These are phyloP conservation scores for Amanita phalloides DNA, from an alignment of 768 basidiomycete genomes.

Conservation along the genomic window DNA sequence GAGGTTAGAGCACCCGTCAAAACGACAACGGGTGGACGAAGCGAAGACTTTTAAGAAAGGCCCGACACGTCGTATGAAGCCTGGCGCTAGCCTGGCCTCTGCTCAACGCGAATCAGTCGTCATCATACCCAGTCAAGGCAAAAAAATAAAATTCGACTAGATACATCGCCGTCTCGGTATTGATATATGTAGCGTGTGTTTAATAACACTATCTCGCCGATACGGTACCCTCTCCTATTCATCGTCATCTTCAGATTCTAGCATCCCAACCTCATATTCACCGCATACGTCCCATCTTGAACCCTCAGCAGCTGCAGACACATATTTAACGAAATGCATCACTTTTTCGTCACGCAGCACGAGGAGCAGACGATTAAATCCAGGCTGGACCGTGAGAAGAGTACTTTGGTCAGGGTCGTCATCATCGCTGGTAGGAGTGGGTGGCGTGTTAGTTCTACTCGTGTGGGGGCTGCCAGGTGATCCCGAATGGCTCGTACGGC, in stretches of 20 bases:
- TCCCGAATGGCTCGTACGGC: background rate
- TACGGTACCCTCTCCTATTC: too few relatives aligned
- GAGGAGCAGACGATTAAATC: conserved; percentile 81
- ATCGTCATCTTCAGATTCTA: conserved; percentile 45
- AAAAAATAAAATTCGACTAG: conserved; percentile 60
- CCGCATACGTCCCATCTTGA: conserved; percentile 91
- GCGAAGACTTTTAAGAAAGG: background rate
- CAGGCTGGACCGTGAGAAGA: conserved; percentile 76
- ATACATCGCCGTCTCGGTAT: background rate
- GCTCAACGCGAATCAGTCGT: conserved; percentile 70
- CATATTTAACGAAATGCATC: conserved; percentile 92
- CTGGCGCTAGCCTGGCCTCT: conserved; percentile 71
- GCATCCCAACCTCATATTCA: conserved; percentile 85
- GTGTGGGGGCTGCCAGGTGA: background rate
- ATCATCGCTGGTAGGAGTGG: conserved; percentile 7
- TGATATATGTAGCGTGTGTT: too few relatives aligned
- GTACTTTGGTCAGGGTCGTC: conserved; percentile 52
- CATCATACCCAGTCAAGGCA: conserved; percentile 57
- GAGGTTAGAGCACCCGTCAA: background rate
- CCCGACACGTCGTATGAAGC: conserved; percentile 14
- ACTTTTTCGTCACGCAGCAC: conserved; percentile 90
- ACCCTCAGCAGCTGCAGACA: conserved; percentile 80
- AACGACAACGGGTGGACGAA: too few relatives aligned
- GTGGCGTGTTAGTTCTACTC: background rate
- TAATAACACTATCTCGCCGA: background rate